phyloP scores from a whole-genome alignment of 805 yeast genomes.

The baker's yeast (Saccharomyces cerevisiae) region DNA sequence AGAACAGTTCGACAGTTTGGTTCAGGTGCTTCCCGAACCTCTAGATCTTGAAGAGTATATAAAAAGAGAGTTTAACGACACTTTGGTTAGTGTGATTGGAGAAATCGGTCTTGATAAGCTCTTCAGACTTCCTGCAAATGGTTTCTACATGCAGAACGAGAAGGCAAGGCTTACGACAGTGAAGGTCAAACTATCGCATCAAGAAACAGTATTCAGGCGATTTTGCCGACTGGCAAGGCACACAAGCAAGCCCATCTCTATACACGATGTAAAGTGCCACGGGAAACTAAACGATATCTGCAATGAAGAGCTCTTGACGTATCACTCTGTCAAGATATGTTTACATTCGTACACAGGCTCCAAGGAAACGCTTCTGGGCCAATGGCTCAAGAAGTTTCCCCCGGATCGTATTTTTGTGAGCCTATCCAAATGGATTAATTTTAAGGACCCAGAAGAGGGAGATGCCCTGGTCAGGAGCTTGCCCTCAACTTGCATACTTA shows the following conservation, averaged over 20 bases:
- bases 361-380: constrained; percentile 49
- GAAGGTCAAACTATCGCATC: constrained; percentile 61
- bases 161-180: constrained; percentile 33
- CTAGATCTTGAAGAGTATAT: constrained; percentile 33
- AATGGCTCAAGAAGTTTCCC: constrained; percentile 30
- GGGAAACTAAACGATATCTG: constrained; percentile 44
- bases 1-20: constrained; percentile 28
- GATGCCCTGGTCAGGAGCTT: constrained; percentile 25
- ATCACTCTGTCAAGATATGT: constrained; percentile 34
- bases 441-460: constrained; percentile 24
- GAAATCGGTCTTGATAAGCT: constrained; percentile 86
- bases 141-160: constrained; percentile 40
- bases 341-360: constrained; percentile 88
- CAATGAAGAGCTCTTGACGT: constrained; percentile 20
- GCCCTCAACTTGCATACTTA: constrained; percentile 34
- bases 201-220: constrained; percentile 39
- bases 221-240: constrained; percentile 50
- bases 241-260: constrained; percentile 46
- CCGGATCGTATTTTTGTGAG: constrained; percentile 24
- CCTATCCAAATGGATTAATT: constrained; percentile 25
- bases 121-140: constrained; percentile 57
- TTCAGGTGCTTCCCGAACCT: constrained; percentile 56
- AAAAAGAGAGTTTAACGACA: constrained; percentile 9
- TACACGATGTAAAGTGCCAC: constrained; percentile 82
- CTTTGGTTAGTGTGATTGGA: constrained; percentile 47